A percentile compares a stretch with the other conserved stretches of the same genome.
Conservation (phyloP, 306 rosid species). For the Rosa chinensis region DNA sequence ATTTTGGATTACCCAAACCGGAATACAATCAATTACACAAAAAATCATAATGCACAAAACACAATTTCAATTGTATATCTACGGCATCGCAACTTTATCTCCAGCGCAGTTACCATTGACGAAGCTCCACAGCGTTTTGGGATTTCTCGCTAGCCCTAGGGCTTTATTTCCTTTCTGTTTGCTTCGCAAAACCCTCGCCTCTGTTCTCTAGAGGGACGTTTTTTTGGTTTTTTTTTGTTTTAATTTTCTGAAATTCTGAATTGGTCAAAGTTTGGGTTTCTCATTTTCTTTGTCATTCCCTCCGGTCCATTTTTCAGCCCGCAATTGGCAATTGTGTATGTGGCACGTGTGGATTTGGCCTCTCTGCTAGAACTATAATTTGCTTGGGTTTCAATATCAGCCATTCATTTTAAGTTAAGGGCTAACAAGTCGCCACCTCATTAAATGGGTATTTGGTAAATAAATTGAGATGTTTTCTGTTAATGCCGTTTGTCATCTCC, state of each 20-base stretch:
- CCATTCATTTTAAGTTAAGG: too few relatives aligned
- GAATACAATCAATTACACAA: slow-evolving; percentile 7
- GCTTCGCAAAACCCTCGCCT: slow-evolving; percentile 50
- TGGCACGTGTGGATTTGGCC: background rate
- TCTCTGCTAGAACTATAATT: too few relatives aligned
- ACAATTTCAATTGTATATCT: slow-evolving; percentile 12
- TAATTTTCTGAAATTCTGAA: background rate
- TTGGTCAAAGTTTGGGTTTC: background rate
- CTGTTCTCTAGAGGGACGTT: slow-evolving; percentile 38
- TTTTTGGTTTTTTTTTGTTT: slow-evolving; percentile 13
- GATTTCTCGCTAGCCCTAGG: slow-evolving; percentile 27
- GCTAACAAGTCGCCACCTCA: too few relatives aligned
- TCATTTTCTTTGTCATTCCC: background rate
- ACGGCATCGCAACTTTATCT: slow-evolving; percentile 55
- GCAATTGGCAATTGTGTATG: slow-evolving; percentile 1
- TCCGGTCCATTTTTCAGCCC: background rate
- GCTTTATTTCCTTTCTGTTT: background rate
- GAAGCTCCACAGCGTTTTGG: slow-evolving; percentile 17
- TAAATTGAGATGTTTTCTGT: too few relatives aligned
- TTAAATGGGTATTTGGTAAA: too few relatives aligned
- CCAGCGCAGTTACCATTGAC: slow-evolving; percentile 17
- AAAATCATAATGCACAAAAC: slow-evolving; percentile 18
- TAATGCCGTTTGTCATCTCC: too few relatives aligned
- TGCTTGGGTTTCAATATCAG: too few relatives aligned
- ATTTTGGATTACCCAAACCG: slow-evolving; percentile 21